Conservation (phyloP, 768 basidiomycete genomes). For the Gloeophyllum trabeum region DNA sequence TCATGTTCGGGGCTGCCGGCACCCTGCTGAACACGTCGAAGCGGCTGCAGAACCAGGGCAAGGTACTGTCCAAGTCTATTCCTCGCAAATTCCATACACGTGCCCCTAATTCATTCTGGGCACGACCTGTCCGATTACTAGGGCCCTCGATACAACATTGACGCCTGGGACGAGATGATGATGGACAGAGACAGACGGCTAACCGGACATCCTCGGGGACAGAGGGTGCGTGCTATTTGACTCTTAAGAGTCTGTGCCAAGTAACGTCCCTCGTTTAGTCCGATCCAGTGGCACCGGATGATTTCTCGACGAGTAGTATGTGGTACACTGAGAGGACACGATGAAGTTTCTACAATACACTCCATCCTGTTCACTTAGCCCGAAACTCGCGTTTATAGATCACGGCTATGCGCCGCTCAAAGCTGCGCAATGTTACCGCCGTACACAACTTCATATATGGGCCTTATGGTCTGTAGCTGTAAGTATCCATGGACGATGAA, state of each 20-base stretch:
- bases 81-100: neutral
- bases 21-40: slow-evolving; percentile 75
- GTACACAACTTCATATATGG: too few species aligned
- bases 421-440: too few species aligned
- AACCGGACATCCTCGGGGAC: slow-evolving; percentile 81
- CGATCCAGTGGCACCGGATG: slow-evolving; percentile 54
- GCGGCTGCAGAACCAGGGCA: slow-evolving; percentile 79
- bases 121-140: neutral
- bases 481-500: too few species aligned
- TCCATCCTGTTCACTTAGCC: too few species aligned
- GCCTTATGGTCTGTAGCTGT: too few species aligned
- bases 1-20: slow-evolving; percentile 86
- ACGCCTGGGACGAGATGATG: slow-evolving; percentile 94
- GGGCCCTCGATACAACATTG: slow-evolving; percentile 55
- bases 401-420: too few species aligned
- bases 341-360: too few species aligned
- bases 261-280: slow-evolving; percentile 29
- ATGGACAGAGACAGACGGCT: slow-evolving; percentile 83
- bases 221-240: slow-evolving; percentile 51
- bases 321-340: slow-evolving; percentile 56
- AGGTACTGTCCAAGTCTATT: slow-evolving; percentile 35
- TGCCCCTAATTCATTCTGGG: neutral
- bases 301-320: slow-evolving; percentile 60
- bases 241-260: neutral
- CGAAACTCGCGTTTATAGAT: too few species aligned